phyloP scores from a whole-genome alignment of 768 basidiomycete genomes.

The Boletus edulis region DNA sequence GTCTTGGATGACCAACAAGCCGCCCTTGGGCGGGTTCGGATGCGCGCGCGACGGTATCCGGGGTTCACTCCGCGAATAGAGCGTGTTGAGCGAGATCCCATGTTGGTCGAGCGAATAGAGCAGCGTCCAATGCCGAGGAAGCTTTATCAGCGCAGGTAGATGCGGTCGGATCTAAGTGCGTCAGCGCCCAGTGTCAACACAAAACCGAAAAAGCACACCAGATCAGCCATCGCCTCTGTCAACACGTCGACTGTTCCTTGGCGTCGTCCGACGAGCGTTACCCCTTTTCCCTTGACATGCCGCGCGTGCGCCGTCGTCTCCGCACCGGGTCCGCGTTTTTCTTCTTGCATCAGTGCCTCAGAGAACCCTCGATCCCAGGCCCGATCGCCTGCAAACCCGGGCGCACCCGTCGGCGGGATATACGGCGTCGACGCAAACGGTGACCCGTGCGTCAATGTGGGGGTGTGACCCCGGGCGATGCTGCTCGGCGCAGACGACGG shows the following conservation, averaged over 20 bases:
- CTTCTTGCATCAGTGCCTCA: slow-evolving; percentile 43
- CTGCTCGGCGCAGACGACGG: slow-evolving; percentile 13
- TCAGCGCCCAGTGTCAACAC: too few species aligned
- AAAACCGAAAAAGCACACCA: slow-evolving; percentile 41
- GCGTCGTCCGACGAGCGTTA: slow-evolving; percentile 55
- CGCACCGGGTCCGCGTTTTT: slow-evolving; percentile 33
- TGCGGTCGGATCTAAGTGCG: slow-evolving; percentile 60
- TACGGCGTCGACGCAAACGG: slow-evolving; percentile 49
- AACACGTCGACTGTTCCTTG: slow-evolving; percentile 55
- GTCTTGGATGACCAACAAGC: slow-evolving; percentile 67
- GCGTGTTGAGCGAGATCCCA: slow-evolving; percentile 87
- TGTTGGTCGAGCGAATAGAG: slow-evolving; percentile 93
- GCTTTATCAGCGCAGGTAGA: slow-evolving; percentile 70
- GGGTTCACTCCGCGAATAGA: slow-evolving; percentile 66
- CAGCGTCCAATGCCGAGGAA: slow-evolving; percentile 71
- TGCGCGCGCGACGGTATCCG: slow-evolving; percentile 25
- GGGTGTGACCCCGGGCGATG: slow-evolving; percentile 14
- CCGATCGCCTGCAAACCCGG: slow-evolving; percentile 68
- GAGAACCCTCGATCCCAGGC: slow-evolving; percentile 70
- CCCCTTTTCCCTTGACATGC: slow-evolving; percentile 15
- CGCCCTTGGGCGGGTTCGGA: slow-evolving; percentile 36
- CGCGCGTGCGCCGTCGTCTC: background rate
- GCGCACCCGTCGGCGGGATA: slow-evolving; percentile 62
- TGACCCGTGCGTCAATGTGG: slow-evolving; percentile 41
- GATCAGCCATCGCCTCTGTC: slow-evolving; percentile 50